Evolutionary conservation across 2,329 filamentous ascomycete genomes (phyloP).

Genomic region (Celoporthe dispersa): DNA sequence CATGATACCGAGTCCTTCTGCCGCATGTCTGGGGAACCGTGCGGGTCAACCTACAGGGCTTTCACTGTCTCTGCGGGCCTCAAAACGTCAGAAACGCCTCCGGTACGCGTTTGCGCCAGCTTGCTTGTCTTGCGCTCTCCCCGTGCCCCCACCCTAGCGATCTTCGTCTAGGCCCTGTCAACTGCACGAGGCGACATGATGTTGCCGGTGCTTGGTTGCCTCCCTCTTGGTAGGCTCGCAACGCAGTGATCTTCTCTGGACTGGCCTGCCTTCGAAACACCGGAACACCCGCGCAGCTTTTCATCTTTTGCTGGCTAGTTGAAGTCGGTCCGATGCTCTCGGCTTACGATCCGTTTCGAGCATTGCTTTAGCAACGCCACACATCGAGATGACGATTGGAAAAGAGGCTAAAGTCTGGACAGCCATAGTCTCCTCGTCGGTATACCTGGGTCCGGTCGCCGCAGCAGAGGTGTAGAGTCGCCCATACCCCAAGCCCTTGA

Average conservation of each 20-base stretch:
- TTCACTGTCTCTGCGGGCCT: neutral
- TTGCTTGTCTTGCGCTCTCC: no score
- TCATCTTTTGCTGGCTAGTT: neutral
- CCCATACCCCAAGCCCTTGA: neutral
- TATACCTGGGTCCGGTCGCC: neutral
- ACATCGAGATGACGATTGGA: neutral
- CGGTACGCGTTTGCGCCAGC: neutral
- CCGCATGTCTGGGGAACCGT: neutral
- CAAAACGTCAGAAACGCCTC: neutral
- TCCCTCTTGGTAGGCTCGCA: neutral
- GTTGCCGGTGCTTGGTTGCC: neutral
- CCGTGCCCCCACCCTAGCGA: neutral
- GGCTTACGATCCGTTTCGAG: neutral
- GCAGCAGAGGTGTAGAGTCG: neutral
- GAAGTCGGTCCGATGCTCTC: neutral
- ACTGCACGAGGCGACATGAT: neutral
- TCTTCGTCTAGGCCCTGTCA: neutral
- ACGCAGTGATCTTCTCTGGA: neutral
- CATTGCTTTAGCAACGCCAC: neutral
- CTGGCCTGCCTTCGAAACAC: neutral
- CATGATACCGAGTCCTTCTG: neutral
- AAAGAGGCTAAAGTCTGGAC: neutral
- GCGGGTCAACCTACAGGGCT: neutral
- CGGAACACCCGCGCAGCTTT: neutral
- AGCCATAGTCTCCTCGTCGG: neutral